A percentile compares a stretch with the other conserved stretches of the same genome.
phyloP scores from a whole-genome alignment of 164 flowering plant species.

The Magnolia kwangsiensis region DNA sequence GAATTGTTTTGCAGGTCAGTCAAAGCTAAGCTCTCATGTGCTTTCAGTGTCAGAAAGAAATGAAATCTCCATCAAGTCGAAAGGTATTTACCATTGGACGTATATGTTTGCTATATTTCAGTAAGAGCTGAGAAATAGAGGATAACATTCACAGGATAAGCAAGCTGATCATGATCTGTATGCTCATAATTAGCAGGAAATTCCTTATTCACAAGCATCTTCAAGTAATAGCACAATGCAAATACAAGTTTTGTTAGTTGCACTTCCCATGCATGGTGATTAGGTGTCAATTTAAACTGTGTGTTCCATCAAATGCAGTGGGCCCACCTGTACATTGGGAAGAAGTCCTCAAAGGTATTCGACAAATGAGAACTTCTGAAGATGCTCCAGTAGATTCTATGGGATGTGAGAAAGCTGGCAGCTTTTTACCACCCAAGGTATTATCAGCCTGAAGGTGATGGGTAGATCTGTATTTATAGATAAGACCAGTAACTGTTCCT shows the following conservation, averaged over 20 bases:
- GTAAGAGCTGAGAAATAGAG: not conserved
- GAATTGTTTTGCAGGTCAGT: slow-evolving; percentile 33
- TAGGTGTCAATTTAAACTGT: slow-evolving; percentile 1
- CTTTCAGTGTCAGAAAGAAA: slow-evolving; percentile 11
- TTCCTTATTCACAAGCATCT: not conserved
- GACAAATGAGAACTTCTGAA: slow-evolving; percentile 75
- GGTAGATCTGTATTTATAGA: not conserved
- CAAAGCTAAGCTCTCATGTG: slow-evolving; percentile 15
- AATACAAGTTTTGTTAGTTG: not conserved
- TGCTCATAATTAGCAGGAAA: not conserved
- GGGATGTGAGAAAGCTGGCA: slow-evolving; percentile 98
- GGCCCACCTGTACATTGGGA: slow-evolving; percentile 80
- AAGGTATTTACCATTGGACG: slow-evolving; percentile 26
- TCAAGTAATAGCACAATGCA: not conserved
- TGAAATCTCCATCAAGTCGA: slow-evolving; percentile 14
- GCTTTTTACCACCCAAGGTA: slow-evolving; percentile 84
- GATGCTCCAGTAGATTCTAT: slow-evolving; percentile 95
- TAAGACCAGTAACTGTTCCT: not conserved
- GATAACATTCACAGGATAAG: not conserved
- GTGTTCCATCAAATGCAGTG: slow-evolving; percentile 23
- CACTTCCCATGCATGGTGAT: too few species aligned
- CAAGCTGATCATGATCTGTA: not conserved
- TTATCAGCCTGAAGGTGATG: not conserved
- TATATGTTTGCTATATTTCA: not conserved
- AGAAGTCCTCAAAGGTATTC: slow-evolving; percentile 77